Base-by-base conservation (phyloP, 1,284 basidiomycete species). In the Boletus smithii region DNA sequence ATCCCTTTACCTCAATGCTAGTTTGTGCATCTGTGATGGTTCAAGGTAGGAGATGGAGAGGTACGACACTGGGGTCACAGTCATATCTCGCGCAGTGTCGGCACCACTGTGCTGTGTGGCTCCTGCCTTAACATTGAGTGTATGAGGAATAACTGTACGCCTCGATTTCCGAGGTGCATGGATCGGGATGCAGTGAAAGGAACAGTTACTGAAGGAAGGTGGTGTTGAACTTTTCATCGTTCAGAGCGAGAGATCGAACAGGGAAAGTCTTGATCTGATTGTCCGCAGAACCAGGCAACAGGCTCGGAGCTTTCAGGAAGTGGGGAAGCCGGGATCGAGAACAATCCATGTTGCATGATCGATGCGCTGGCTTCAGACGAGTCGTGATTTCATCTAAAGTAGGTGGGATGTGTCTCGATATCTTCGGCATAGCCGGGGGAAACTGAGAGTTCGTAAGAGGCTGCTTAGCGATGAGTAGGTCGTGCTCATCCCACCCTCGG, bases 371-470 rank as follows among this genome's bases (percentile, higher is more conserved):
- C 56, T 44, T 48, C 54, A 88, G 59, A 50, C 75, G 82, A 40
- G 83, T 80, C 31, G 80, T 79, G 54, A 89, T 88, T 61, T 88
- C 78, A 56, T 86, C 85, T 49, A 90, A 76, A 14, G 86, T 88
- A 11, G 86, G 85, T 29, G 81, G 55, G 31, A 65, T 56, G 53
- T 67, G 69, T 45, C 57, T 59, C 51, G 48, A 29, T 30, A 44
- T 57, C 43, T 41, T 40, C 24, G 52, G 42, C 22, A 54, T 39
- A 14, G 29, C 30, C 14, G 44, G 20, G 11, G 33, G 2, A 32
- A n/a, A 42, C 26, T 47, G 49, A 38, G 44, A 40, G 36, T 44
- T 50, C 42, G 59, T 53, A 14, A 23, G 43, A 42, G 55, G 64
- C 24, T 44, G 57, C 32, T 51, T 46, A 36, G 63, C 55, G 51